These are phyloP conservation scores for Colletotrichum orbiculare DNA, from an alignment of 2,329 filamentous ascomycete genomes.

Conservation along the genomic window DNA sequence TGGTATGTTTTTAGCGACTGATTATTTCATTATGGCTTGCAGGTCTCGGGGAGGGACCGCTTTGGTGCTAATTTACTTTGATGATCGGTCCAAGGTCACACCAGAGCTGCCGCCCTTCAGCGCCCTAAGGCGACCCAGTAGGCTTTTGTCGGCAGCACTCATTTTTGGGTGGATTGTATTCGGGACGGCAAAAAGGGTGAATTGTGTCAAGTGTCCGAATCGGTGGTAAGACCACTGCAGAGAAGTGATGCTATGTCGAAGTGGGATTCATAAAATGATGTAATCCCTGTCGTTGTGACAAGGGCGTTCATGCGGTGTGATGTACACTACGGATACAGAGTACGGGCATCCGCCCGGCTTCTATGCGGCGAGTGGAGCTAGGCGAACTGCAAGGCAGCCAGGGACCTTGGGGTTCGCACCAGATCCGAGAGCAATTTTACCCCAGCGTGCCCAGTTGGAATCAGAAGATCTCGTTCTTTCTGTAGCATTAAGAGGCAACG, in stretches of 20 bases:
- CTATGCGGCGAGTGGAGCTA: slow-evolving; percentile 16
- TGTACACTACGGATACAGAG: slow-evolving; percentile 3
- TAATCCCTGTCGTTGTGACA: slow-evolving; percentile 1
- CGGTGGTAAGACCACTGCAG: not conserved
- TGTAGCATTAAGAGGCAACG: slow-evolving; percentile 3
- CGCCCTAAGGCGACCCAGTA: slow-evolving; percentile 66
- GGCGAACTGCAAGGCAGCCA: slow-evolving; percentile 29
- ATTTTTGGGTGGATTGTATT: not conserved
- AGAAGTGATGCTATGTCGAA: not conserved
- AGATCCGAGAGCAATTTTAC: not conserved
- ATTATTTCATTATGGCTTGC: not conserved
- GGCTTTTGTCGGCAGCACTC: slow-evolving; percentile 51
- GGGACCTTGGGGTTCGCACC: not conserved
- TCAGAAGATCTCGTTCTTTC: not conserved
- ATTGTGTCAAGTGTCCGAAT: not conserved
- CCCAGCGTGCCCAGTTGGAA: not conserved
- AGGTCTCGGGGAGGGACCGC: not conserved
- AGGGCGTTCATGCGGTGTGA: slow-evolving; percentile 1
- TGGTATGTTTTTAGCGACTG: slow-evolving; percentile 28
- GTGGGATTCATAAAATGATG: not conserved
- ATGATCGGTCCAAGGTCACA: slow-evolving; percentile 42
- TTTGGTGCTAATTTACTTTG: slow-evolving; percentile 51
- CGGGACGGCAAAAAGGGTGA: not conserved
- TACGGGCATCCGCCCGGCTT: not conserved
- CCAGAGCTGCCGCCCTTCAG: slow-evolving; percentile 52